Percentiles rank a stretch among this genome's conserved stretches.
Evolutionary conservation across 2,329 filamentous ascomycete species (phyloP).

Genomic region (Xylariaceae sp.): DNA sequence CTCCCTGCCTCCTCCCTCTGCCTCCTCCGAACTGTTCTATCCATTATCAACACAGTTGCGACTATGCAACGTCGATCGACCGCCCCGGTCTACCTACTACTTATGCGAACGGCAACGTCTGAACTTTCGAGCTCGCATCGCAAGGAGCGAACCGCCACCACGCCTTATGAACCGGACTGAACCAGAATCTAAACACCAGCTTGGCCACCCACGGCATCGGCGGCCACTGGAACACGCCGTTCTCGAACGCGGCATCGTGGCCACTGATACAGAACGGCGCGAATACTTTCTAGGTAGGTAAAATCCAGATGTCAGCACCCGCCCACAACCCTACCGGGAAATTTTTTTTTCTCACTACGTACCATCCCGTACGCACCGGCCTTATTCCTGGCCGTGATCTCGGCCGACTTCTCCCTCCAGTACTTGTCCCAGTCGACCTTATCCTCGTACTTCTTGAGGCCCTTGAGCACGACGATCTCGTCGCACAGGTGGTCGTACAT

Average conservation of each 20-base stretch:
- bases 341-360: neutral
- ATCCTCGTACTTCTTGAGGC: slow-evolving; percentile 34
- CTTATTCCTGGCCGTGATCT: slow-evolving; percentile 17
- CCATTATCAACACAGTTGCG: no score
- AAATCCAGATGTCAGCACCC: no score
- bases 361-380: slow-evolving; percentile 25
- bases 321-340: no score
- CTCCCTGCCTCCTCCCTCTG: no score
- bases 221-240: slow-evolving; percentile 29
- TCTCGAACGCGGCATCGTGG: slow-evolving; percentile 21
- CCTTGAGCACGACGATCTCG: slow-evolving; percentile 43
- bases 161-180: slow-evolving; percentile 39
- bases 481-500: slow-evolving; percentile 42
- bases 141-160: slow-evolving; percentile 36
- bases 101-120: slow-evolving; percentile 27
- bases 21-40: no score
- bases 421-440: slow-evolving; percentile 39
- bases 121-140: slow-evolving; percentile 18
- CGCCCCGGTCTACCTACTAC: no score
- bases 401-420: slow-evolving; percentile 26
- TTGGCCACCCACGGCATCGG: slow-evolving; percentile 31
- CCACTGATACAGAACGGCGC: slow-evolving; percentile 23
- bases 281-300: slow-evolving; percentile 25
- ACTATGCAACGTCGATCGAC: no score
- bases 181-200: slow-evolving; percentile 39